Percentiles rank a stretch among this genome's conserved stretches.
Evolutionary conservation across 768 basidiomycete species (phyloP).

Genomic region (Heimioporus sp.): DNA sequence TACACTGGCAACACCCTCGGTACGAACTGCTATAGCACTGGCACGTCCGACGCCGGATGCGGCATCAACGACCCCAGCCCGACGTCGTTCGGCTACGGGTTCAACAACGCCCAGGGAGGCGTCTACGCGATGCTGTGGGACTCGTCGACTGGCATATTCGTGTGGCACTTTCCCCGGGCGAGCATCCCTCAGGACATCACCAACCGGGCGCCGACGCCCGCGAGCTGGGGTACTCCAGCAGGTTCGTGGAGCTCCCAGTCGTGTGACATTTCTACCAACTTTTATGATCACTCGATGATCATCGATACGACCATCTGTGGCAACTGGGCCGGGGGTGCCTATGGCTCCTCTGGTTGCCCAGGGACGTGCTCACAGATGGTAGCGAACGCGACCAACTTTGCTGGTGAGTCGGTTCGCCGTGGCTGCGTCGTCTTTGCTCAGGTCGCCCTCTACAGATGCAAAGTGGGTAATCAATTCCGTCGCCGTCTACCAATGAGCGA

Average conservation of each 20-base stretch:
- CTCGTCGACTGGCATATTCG: constrained; percentile 41
- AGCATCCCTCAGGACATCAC: constrained; percentile 53
- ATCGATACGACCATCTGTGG: constrained; percentile 37
- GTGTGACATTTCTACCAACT: constrained; percentile 50
- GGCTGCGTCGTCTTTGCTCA: background rate
- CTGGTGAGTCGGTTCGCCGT: constrained; percentile 26
- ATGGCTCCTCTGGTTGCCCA: constrained; percentile 32
- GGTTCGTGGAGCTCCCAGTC: constrained; percentile 49
- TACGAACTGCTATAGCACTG: constrained; percentile 41
- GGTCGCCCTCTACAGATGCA: constrained; percentile 37
- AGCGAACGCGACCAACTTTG: constrained; percentile 56
- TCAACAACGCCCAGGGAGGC: constrained; percentile 42
- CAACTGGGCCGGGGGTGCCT: constrained; percentile 26
- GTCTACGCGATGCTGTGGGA: constrained; percentile 61
- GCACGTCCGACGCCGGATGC: constrained; percentile 46
- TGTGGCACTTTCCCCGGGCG: constrained; percentile 56
- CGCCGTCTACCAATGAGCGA: constrained; percentile 44
- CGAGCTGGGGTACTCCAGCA: constrained; percentile 49
- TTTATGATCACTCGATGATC: constrained; percentile 51
- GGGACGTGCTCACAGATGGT: constrained; percentile 49
- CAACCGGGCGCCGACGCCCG: constrained; percentile 42
- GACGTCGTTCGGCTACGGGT: constrained; percentile 41
- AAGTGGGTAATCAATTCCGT: constrained; percentile 58
- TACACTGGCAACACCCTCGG: constrained; percentile 25
- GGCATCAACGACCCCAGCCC: constrained; percentile 41